Conservation (phyloP, 2,329 filamentous ascomycete species). For the Ophiognomonia clavigignenti-juglandacearum region DNA sequence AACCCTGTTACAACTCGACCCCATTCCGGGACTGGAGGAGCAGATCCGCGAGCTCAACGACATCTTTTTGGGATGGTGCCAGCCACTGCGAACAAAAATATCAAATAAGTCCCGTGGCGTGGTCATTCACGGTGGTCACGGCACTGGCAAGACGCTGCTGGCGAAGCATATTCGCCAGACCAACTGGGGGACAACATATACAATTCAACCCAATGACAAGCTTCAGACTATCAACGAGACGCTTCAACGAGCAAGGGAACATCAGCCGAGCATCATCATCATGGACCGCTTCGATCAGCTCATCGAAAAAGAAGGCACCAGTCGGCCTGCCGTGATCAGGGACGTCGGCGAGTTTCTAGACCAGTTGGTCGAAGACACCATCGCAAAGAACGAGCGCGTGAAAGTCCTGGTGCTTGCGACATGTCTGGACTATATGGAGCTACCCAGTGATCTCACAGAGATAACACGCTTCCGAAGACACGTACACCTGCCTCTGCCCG, state of each 20-base stretch:
- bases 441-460: constrained; percentile 65
- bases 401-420: constrained; percentile 71
- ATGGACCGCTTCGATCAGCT: constrained; percentile 75
- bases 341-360: constrained; percentile 52
- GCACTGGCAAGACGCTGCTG: constrained; percentile 79
- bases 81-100: constrained; percentile 26
- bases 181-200: constrained; percentile 66
- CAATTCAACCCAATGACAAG: constrained; percentile 52
- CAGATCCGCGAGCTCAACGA: constrained; percentile 64
- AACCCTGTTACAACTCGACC: constrained; percentile 39
- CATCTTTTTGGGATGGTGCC: constrained; percentile 42
- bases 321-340: constrained; percentile 45
- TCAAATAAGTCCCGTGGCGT: constrained; percentile 49
- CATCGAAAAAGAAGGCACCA: constrained; percentile 54
- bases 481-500: constrained; percentile 73
- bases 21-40: constrained; percentile 63
- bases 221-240: constrained; percentile 56
- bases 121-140: constrained; percentile 73
- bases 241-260: constrained; percentile 64
- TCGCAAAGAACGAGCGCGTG: constrained; percentile 34
- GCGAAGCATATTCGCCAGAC: constrained; percentile 62
- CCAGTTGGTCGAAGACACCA: constrained; percentile 33
- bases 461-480: constrained; percentile 60
- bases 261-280: constrained; percentile 71
- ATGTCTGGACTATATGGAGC: constrained; percentile 65